phyloP scores from a whole-genome alignment of 1,284 basidiomycete species.

The Boletus hoseneyae region DNA sequence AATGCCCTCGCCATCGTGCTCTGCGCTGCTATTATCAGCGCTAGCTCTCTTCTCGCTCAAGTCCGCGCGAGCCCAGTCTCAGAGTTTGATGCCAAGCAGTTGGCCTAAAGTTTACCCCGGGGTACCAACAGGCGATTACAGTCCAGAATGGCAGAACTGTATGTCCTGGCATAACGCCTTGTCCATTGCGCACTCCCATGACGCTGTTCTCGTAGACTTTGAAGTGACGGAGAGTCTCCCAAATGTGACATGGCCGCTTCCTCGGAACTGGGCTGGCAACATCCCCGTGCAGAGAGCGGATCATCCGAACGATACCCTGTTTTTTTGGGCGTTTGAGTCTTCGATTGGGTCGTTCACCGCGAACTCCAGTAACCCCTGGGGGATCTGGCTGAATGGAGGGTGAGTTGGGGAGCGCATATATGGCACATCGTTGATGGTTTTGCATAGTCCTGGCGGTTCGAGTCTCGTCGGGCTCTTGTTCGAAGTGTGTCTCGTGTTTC shows the following conservation, averaged over 20 bases:
- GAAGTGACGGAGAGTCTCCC: conserved; percentile 54
- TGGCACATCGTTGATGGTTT: background rate
- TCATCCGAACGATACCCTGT: conserved; percentile 62
- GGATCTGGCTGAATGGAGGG: conserved; percentile 75
- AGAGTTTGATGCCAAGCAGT: conserved; percentile 8
- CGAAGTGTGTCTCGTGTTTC: conserved; percentile 43
- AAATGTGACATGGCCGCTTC: conserved; percentile 57
- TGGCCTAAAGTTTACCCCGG: conserved; percentile 30
- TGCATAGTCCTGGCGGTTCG: conserved; percentile 62
- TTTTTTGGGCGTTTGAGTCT: conserved; percentile 67
- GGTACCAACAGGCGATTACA: conserved; percentile 42
- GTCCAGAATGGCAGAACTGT: conserved; percentile 63
- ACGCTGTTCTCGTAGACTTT: conserved; percentile 47
- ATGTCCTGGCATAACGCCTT: conserved; percentile 18
- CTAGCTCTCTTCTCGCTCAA: background rate
- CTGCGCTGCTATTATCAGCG: too few species aligned
- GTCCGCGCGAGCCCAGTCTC: conserved; percentile 13
- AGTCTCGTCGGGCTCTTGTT: conserved; percentile 61
- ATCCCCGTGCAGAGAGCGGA: conserved; percentile 57
- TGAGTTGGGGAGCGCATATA: conserved; percentile 30
- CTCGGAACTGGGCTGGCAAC: conserved; percentile 64
- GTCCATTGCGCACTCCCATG: conserved; percentile 46
- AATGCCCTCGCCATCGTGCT: too few species aligned
- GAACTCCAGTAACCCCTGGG: conserved; percentile 53
- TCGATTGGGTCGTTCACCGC: conserved; percentile 55